Conservation (phyloP, 352 stramenopile species). For the Peronosclerospora sorghi region DNA sequence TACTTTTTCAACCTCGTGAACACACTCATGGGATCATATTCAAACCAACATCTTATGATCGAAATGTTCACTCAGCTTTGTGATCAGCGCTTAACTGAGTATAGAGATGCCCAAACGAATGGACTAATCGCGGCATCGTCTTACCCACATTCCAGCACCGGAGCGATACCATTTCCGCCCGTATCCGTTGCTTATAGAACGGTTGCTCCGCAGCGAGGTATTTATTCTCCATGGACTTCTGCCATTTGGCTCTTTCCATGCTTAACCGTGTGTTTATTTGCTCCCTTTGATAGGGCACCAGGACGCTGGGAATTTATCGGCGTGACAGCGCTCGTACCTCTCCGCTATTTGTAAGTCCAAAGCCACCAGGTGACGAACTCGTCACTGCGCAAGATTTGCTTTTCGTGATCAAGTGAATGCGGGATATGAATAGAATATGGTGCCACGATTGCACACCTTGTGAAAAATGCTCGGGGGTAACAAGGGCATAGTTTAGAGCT, state of each 20-base stretch:
- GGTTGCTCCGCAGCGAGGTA: conserved; percentile 47
- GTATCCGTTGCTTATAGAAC: conserved; percentile 47
- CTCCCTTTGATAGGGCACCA: conserved; percentile 28
- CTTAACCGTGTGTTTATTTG: background rate
- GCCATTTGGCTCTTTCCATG: background rate
- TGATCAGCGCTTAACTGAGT: conserved; percentile 45
- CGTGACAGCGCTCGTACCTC: conserved; percentile 21
- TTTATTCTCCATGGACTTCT: background rate
- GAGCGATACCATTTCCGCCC: conserved; percentile 44
- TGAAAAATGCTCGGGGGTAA: background rate
- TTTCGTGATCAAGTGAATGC: conserved; percentile 53
- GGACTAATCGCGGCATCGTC: conserved; percentile 23
- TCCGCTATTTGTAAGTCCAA: conserved; percentile 53
- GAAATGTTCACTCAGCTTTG: conserved; percentile 56
- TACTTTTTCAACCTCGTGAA: conserved; percentile 71
- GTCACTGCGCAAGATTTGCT: conserved; percentile 48
- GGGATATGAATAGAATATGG: too few relatives aligned
- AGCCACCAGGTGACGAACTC: conserved; percentile 45
- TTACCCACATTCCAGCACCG: conserved; percentile 47
- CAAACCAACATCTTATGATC: conserved; percentile 46
- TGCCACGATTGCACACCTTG: too few relatives aligned
- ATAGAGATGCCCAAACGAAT: conserved; percentile 41
- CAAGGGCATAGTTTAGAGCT: conserved; percentile 17
- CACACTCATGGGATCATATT: conserved; percentile 46
- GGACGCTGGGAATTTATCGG: conserved; percentile 51